These are phyloP conservation scores for Nissolia schottii DNA, from an alignment of 306 rosid species.

Conservation along the genomic window DNA sequence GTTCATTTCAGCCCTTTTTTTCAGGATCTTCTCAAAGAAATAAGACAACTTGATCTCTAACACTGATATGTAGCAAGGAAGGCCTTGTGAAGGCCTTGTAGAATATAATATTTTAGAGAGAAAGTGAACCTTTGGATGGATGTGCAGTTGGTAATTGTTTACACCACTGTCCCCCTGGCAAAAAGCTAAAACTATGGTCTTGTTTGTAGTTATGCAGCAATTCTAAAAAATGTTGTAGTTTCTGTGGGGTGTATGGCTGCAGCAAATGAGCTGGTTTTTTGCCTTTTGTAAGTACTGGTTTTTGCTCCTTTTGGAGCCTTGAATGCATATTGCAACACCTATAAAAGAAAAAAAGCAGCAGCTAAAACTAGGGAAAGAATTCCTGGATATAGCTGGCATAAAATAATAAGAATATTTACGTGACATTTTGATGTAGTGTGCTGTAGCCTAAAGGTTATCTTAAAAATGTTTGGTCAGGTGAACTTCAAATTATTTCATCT, in stretches of 20 bases:
- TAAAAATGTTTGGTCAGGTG: not conserved
- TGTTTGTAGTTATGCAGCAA: too few species aligned
- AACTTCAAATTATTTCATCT: not conserved
- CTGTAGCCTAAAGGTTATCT: not conserved
- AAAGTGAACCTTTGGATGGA: slow-evolving; percentile 1
- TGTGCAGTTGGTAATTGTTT: not conserved
- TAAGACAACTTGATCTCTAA: not conserved
- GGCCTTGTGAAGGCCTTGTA: not conserved
- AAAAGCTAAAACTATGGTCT: not conserved
- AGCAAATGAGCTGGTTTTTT: too few species aligned
- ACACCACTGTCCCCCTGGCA: not conserved
- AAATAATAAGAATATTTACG: not conserved
- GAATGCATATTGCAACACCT: too few species aligned
- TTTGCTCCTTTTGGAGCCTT: too few species aligned
- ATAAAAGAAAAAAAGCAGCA: too few species aligned
- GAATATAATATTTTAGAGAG: not conserved
- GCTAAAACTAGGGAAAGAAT: not conserved
- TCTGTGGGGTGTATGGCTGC: too few species aligned
- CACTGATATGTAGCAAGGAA: not conserved
- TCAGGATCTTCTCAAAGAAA: not conserved
- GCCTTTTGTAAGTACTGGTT: too few species aligned
- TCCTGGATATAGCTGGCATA: not conserved
- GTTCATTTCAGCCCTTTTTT: not conserved
- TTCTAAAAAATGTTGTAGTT: too few species aligned
- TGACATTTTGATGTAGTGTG: not conserved